phyloP scores from a whole-genome alignment of 2,329 filamentous ascomycete genomes.

The Exserohilum rostratum region DNA sequence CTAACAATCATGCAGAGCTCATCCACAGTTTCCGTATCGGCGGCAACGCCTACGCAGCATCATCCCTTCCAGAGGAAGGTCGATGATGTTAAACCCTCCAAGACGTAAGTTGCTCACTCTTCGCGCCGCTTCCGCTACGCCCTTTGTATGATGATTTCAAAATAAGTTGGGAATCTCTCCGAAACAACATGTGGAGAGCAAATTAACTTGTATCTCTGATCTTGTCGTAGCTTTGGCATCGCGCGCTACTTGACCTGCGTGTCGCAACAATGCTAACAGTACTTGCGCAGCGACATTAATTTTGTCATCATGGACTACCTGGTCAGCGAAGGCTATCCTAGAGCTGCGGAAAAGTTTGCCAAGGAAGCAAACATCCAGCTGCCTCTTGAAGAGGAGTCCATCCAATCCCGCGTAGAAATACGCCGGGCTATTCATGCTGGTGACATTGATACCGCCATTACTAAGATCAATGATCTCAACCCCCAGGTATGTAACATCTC shows the following conservation, averaged over 20 bases:
- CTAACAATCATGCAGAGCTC: constrained; percentile 56
- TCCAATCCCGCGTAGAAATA: constrained; percentile 80
- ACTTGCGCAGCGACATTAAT: constrained; percentile 80
- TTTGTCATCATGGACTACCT: constrained; percentile 95
- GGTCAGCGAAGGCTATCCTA: constrained; percentile 92
- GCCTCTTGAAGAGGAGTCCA: constrained; percentile 72
- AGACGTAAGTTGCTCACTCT: constrained; percentile 70
- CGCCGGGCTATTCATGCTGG: constrained; percentile 84
- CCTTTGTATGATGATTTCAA: constrained; percentile 75
- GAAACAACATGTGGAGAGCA: constrained; percentile 91
- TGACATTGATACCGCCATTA: constrained; percentile 83
- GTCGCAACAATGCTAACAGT: constrained; percentile 30
- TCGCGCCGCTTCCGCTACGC: constrained; percentile 10
- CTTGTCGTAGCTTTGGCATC: constrained; percentile 33
- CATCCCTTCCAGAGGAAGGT: constrained; percentile 80
- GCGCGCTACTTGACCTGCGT: neutral
- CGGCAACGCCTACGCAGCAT: constrained; percentile 72
- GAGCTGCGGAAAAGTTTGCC: constrained; percentile 90
- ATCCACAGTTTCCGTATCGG: constrained; percentile 74
- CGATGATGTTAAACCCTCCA: constrained; percentile 83
- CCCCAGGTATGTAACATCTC: constrained; percentile 73
- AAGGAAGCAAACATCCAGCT: constrained; percentile 87
- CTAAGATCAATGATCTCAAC: constrained; percentile 85
- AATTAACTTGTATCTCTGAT: constrained; percentile 81
- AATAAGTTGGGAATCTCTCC: constrained; percentile 99